Base-by-base conservation (phyloP, 441 rosid genomes). In the Brassica hybrid region DNA sequence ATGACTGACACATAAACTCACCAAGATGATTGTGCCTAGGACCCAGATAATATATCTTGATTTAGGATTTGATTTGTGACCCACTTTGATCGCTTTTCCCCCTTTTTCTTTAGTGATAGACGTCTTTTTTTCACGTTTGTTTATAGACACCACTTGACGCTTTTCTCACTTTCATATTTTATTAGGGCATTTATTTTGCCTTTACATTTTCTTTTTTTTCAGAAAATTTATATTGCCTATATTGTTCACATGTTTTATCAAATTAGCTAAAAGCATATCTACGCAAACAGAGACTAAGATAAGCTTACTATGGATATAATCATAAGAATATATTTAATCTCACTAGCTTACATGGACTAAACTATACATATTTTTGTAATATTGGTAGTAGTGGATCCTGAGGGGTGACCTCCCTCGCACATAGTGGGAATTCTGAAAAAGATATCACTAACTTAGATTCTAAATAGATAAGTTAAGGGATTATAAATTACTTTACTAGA, bases 401-500 rank as follows among this genome's bases (percentile, higher is more conserved):
- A 83, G 83, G 75, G 48, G 64, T 73, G 76, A 76, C 80, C 80
- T 72, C 86, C 72, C 84, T 61, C 89, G 38, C 91, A 81, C 88
- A 85, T 71, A 86, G 92, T 88, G 89, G 88, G 76, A 45, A 76
- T 74, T 68, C 73, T 81, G 83, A 80, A 78, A 86, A 86, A 85
- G 87, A 64, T 79, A 70, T 83, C 87, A 82, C 87, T 81, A 81
- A 65, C 77, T 77, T 81, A 80, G 71, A 84, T 85, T 83, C 88
- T 73, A 74, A 75, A 67, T 69, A 57, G 72, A 79, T 79, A 32
- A 57, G 79, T 25, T 74, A 56, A 30, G 12, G 16, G 71, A 64
- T 69, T 69, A 79, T 41, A 69, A 41, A 74, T 65, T 62, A 62
- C 19, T 34, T 78, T 41, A 52, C 19, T 3, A 32, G 32, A 19